Evolutionary conservation across 163 green algal genomes (phyloP).

Genomic region (Scenedesmus sp.): DNA sequence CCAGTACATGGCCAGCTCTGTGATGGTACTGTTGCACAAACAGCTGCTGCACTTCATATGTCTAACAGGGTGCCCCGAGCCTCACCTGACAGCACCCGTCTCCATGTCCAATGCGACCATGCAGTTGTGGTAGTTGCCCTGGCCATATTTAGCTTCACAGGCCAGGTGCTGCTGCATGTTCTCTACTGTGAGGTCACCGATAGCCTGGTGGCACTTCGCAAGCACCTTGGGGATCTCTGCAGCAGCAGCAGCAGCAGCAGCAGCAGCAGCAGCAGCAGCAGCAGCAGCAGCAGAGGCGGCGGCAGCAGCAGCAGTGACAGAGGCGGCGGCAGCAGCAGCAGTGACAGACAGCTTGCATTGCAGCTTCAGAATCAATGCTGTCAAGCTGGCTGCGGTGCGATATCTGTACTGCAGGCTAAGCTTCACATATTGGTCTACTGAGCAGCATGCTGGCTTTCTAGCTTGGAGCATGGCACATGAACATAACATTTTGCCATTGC

Average conservation of each 20-base stretch:
- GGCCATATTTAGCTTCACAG: background rate
- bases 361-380: background rate
- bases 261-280: background rate
- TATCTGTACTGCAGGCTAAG: background rate
- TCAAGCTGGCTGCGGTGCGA: background rate
- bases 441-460: too few relatives aligned
- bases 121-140: conserved; percentile 41
- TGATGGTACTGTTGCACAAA: too few relatives aligned
- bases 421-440: background rate
- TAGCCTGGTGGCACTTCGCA: background rate
- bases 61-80: background rate
- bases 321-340: background rate
- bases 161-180: conserved; percentile 33
- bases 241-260: background rate
- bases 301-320: background rate
- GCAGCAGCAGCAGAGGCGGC: too few relatives aligned
- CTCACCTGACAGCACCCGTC: conserved; percentile 5
- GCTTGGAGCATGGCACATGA: too few relatives aligned
- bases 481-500: too few relatives aligned
- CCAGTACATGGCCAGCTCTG: too few relatives aligned
- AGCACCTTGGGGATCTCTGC: background rate
- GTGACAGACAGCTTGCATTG: background rate
- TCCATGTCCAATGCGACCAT: conserved; percentile 33
- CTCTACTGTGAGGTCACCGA: background rate
- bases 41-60: too few relatives aligned